Base-by-base conservation (phyloP, 1,284 basidiomycete species). In the Flammula alnicola region DNA sequence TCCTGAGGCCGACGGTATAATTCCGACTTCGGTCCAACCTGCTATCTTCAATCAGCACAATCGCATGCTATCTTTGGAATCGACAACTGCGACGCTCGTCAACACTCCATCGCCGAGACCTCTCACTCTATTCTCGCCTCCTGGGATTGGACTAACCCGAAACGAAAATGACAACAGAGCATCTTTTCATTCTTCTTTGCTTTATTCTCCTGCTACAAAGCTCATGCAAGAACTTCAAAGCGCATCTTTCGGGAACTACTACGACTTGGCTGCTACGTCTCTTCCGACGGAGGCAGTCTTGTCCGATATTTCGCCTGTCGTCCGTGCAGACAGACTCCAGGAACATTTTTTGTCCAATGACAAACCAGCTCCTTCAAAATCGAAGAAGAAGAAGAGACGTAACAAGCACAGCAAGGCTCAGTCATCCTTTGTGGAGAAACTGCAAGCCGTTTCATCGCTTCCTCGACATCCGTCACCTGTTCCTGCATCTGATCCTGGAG, bases 291-390 rank as follows among this genome's bases (percentile, higher is more conserved):
- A 37, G 10, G 38, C 53, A 29, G 44, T 50, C 3, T 12, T 32
- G 4, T 56, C 52, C n/a, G 63, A 65, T 39, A 44, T 61, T 19
- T 65, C 63, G 22, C 63, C 63, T 25, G 55, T 62, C 35, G 45
- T 61, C 25, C 62, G 62, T 20, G 55, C 54, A 16, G 47, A 47
- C 16, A 48, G 49, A 33, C 23, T 49, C 2, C 47, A 47, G 26
- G 46, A 45, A 16, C 25, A 20, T 27, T 31, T 16, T 30, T 45
- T 33, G 16, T 36, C 30, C 25, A 37, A 41, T 9, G 38, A 33
- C 29, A 19, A 23, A 29, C 20, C n/a, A n/a, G n/a, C n/a, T n/a
- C n/a, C n/a, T n/a, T 4, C 32, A 5, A 55, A 52, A 29, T 35
- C 33, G 23, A 56, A 54, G 40, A 51, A 56, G 33, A 51, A 44